Evolutionary conservation across 768 basidiomycete genomes (phyloP).

Genomic region (Myochromella boudieri): DNA sequence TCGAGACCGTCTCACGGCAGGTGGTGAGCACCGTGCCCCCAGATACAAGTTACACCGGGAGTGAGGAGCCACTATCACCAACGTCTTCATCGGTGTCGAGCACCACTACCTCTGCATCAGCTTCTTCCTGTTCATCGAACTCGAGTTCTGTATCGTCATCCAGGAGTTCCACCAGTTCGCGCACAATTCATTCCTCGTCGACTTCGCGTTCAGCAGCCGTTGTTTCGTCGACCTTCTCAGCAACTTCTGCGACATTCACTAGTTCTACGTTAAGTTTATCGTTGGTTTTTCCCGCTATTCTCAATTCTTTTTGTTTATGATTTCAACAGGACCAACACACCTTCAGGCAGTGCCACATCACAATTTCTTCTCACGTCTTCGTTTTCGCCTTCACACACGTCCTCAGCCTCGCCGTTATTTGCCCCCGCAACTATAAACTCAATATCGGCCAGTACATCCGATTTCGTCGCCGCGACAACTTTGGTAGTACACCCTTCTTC

Average conservation of each 20-base stretch:
- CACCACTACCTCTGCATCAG: conserved; percentile 3
- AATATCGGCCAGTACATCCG: not conserved
- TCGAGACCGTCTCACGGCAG: conserved; percentile 9
- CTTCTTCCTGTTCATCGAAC: conserved; percentile 1
- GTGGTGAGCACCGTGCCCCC: not conserved
- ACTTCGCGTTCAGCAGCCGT: not conserved
- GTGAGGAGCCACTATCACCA: not conserved
- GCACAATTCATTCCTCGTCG: not conserved
- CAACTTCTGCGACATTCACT: not conserved
- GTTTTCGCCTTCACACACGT: not conserved
- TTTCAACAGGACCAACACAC: conserved; percentile 1
- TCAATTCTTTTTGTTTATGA: not conserved
- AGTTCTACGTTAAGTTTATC: not conserved
- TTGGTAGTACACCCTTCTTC: not conserved
- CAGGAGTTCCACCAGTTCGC: not conserved
- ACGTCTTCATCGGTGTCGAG: not conserved
- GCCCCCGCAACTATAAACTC: not conserved
- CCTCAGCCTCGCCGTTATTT: not conserved
- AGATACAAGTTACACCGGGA: not conserved
- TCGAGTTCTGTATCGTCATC: conserved; percentile 1
- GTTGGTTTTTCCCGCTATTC: not conserved
- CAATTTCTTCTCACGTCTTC: conserved; percentile 1
- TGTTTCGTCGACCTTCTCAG: not conserved
- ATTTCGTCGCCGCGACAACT: conserved; percentile 9
- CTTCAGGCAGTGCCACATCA: conserved; percentile 1